Base-by-base conservation (phyloP, 768 basidiomycete species). In the Dictyophora rubrovolvata region DNA sequence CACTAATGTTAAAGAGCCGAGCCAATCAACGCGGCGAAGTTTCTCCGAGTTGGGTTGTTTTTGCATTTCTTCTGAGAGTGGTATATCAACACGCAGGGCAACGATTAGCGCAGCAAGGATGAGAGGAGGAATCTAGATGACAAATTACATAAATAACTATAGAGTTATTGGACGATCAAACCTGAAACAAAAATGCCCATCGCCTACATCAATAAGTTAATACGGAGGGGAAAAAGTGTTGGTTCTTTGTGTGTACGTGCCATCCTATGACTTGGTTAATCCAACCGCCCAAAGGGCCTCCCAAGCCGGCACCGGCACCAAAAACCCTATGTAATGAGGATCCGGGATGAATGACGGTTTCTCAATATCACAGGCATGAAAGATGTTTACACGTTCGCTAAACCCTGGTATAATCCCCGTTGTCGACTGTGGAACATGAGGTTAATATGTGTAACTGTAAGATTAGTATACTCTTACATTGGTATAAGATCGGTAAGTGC, bases 401-500 rank as follows among this genome's bases (percentile, higher is more conserved):
- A 78, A 58, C 93, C 93, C 70, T 98, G 95, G 67, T 93, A 95
- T 9, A 95, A 71, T 1, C 92, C 94, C 55, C 94, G 79, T 61
- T 90, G 85, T 68, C 87, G 86, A 65, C 89, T 92, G 66, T 35
- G 51, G 33, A 48, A 59, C 9, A 20, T 11, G 18, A 48, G 12
- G 48, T 58, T 56, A 48, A 50, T 53, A 56, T 46, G 53, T 58
- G 57, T 17, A 16, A 28, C 9, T 36, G 48, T 37, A 7, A 22
- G 18, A 28, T 20, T 5, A 33, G 2, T 23, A 33, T 21, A 53
- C 9, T 75, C 86, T 75, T 66, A 89, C 86, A 97, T 71, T 14
- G 93, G 91, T 60, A 97, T 86, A 21, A 96, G 75, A 73, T 98
- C 94, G 6, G 88, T 86, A 58, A 92, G 83, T 50, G 90, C 79